Base-by-base conservation (phyloP, 257 asterid species). In the Plantago ovata region DNA sequence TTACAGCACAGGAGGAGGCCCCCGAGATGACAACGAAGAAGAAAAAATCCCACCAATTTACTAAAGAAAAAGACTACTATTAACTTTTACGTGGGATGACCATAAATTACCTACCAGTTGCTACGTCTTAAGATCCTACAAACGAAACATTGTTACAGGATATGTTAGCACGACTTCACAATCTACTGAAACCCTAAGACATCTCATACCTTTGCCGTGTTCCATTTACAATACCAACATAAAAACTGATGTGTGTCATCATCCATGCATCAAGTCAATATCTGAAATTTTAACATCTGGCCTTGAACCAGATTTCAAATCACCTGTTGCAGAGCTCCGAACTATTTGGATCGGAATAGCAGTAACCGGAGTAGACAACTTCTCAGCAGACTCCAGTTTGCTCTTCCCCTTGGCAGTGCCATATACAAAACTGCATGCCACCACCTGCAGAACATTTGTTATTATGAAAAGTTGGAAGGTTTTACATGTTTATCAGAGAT, bases 371-470 rank as follows among this genome's bases (percentile, higher is more conserved):
- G 77, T 64, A 36, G 53, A 11, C 20, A 84, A 62, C 62, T 70
- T 77, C 46, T 81, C 89, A 18, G 62, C 76, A 62, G 83, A 64
- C 36, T 80, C 95, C 0, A 64, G 15, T 64, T 71, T 81, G 77
- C 32, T 61, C 82, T 84, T 86, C 16, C 76, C 80, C 69, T 93
- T 88, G 9, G 85, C 51, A 40, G 76, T 65, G 18, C 89, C 90
- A 41, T 86, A 85, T n/a, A 90, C 89, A 50, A 89, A 89, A 69
- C 97, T 89, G 81, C 97, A 84, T 2, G 78, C 93, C 16, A 84
- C 94, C 28, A 89, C 95, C 97, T 89, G 79, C 60, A 65, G 38
- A 22, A 41, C 0, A 33, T 47, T 15, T 2, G 16, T 13, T 0
- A 56, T 12, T 16, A 18, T 5, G 22, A 6, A 15, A 10, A 14